Evolutionary conservation across 306 rosid genomes (phyloP).

Genomic region (Fragaria ananassa): DNA sequence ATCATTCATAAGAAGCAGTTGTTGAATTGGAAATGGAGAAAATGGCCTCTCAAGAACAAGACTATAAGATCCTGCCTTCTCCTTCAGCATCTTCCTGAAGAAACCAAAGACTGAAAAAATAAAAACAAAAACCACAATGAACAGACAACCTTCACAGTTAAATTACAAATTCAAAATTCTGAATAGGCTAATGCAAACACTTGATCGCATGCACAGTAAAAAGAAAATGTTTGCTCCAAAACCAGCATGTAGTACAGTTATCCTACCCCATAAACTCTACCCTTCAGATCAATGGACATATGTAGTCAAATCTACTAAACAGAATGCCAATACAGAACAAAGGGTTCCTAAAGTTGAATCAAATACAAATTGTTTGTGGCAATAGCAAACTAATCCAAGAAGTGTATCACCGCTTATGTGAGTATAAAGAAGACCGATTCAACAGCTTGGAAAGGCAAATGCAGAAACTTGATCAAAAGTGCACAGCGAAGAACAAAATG

Average conservation of each 20-base stretch:
- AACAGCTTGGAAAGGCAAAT: neutral
- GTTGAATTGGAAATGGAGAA: conserved; percentile 51
- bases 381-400: neutral
- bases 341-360: neutral
- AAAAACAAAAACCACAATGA: conserved; percentile 57
- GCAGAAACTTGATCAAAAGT: neutral
- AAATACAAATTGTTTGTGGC: neutral
- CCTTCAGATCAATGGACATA: neutral
- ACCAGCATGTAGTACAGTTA: neutral
- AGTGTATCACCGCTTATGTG: neutral
- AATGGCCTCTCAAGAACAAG: conserved; percentile 55
- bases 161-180: conserved; percentile 11
- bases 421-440: neutral
- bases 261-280: neutral
- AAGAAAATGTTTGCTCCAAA: neutral
- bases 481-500: neutral
- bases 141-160: conserved; percentile 31
- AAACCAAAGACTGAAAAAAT: conserved; percentile 63
- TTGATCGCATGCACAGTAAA: neutral
- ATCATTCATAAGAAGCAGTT: conserved; percentile 48
- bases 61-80: conserved; percentile 48
- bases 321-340: neutral
- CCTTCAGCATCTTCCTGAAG: conserved; percentile 66
- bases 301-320: neutral
- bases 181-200: neutral